Evolutionary conservation across 441 rosid species (phyloP).

Genomic region (Populus hybrid): DNA sequence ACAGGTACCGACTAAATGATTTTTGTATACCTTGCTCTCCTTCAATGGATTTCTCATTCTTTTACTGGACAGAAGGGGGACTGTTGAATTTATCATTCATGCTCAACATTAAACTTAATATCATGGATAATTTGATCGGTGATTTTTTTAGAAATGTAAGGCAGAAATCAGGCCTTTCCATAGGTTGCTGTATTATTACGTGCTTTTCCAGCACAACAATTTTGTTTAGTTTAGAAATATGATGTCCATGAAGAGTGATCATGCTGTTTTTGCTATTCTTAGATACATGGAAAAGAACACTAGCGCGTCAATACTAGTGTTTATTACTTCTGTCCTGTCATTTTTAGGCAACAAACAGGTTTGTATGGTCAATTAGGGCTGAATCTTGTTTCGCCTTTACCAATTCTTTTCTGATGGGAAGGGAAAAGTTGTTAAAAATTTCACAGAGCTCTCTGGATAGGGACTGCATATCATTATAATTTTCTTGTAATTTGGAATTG

Average conservation of each 20-base stretch:
- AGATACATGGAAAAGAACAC: neutral
- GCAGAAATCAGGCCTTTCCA: neutral
- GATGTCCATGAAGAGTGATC: neutral
- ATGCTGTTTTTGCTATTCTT: neutral
- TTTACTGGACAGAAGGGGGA: neutral
- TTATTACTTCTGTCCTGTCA: neutral
- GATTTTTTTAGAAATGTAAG: neutral
- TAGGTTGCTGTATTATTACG: neutral
- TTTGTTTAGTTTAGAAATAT: neutral
- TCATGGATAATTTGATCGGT: neutral
- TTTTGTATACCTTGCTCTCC: neutral
- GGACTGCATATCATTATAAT: neutral
- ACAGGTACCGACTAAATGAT: constrained; percentile 53
- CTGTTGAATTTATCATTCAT: neutral
- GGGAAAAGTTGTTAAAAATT: neutral
- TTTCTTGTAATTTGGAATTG: neutral
- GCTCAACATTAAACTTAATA: neutral
- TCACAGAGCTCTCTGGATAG: neutral
- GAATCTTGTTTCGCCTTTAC: neutral
- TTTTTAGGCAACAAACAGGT: neutral
- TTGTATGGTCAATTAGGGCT: neutral
- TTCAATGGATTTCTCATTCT: neutral
- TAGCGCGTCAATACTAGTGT: neutral
- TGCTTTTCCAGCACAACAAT: neutral
- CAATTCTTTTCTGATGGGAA: neutral